phyloP scores from a whole-genome alignment of 306 rosid species.

The Fragaria vesca region DNA sequence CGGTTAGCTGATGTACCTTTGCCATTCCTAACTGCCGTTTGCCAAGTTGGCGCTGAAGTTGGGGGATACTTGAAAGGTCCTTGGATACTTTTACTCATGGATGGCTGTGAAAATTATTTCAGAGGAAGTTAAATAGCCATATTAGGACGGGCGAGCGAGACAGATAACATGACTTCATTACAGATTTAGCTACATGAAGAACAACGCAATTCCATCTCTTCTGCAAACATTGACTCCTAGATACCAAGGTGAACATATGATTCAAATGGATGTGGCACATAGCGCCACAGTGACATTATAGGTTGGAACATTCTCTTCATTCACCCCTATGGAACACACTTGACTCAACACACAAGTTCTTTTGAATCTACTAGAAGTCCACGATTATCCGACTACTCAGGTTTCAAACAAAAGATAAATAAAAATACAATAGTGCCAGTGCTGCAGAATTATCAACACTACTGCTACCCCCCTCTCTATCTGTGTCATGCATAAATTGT shows the following conservation, averaged over 20 bases:
- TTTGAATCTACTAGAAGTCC: neutral
- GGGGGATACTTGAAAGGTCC: constrained; percentile 31
- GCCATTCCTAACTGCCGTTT: constrained; percentile 26
- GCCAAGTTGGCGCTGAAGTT: constrained; percentile 28
- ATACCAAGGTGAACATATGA: neutral
- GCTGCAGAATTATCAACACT: constrained; percentile 4
- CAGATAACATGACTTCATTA: neutral
- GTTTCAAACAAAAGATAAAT: neutral
- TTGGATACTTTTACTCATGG: constrained; percentile 18
- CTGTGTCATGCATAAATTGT: neutral
- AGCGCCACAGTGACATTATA: neutral
- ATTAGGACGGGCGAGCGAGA: neutral
- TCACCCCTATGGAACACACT: neutral
- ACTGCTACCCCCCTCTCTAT: neutral
- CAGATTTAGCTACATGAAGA: neutral
- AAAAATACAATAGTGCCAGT: neutral
- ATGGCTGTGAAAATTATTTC: constrained; percentile 43
- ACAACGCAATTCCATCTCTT: neutral
- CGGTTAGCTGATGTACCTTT: constrained; percentile 35
- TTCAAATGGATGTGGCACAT: neutral
- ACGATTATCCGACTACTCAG: neutral
- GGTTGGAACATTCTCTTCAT: neutral
- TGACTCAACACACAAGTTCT: neutral
- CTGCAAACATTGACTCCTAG: neutral
- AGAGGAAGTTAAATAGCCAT: constrained; percentile 15